Evolutionary conservation across 805 yeast species (phyloP).

Genomic region (Candida taoyuanica): DNA sequence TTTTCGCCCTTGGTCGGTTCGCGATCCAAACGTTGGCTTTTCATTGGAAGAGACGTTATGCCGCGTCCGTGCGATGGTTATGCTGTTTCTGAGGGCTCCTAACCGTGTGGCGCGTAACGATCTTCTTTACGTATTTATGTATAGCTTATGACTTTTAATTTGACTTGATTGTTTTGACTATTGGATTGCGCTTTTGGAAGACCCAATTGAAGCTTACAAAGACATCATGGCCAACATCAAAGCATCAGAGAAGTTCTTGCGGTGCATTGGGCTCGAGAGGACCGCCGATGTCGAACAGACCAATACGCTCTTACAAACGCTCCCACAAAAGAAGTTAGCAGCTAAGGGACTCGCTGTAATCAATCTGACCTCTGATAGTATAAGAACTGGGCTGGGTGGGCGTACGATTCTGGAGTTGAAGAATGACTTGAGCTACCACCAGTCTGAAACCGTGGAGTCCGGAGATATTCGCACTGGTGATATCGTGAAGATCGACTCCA

Average conservation of each 20-base stretch:
- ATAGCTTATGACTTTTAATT: no score
- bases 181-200: neutral
- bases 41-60: slow-evolving; percentile 12
- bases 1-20: no score
- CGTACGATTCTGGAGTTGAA: slow-evolving; percentile 59
- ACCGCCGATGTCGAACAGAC: slow-evolving; percentile 25
- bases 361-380: slow-evolving; percentile 55
- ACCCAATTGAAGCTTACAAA: neutral
- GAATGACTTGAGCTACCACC: slow-evolving; percentile 44
- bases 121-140: neutral
- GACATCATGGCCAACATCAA: slow-evolving; percentile 7
- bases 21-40: slow-evolving; percentile 13
- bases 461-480: slow-evolving; percentile 72
- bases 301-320: slow-evolving; percentile 36
- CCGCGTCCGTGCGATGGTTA: neutral
- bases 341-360: slow-evolving; percentile 69
- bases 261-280: slow-evolving; percentile 17
- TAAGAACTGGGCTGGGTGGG: slow-evolving; percentile 79
- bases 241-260: slow-evolving; percentile 18
- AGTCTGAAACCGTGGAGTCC: slow-evolving; percentile 32
- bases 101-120: slow-evolving; percentile 1
- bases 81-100: slow-evolving; percentile 1
- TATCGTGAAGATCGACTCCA: slow-evolving; percentile 56
- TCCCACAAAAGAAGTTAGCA: slow-evolving; percentile 64
- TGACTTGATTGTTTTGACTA: neutral